These are phyloP conservation scores for Candida sp. DNA, from an alignment of 1,139 yeast species.

Conservation along the genomic window DNA sequence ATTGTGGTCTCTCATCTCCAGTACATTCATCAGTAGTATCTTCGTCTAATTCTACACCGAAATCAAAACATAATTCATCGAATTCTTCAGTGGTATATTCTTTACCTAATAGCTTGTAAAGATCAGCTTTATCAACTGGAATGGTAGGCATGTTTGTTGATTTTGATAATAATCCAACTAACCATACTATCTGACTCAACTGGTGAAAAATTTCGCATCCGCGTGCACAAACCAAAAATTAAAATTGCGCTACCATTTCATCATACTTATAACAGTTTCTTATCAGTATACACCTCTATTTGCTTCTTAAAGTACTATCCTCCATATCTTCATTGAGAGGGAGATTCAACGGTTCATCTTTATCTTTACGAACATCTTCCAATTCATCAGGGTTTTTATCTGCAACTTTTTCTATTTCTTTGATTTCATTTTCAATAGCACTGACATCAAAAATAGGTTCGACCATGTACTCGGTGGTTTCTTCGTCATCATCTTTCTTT, in stretches of 20 bases:
- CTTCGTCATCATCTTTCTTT: slow-evolving; percentile 8
- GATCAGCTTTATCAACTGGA: slow-evolving; percentile 90
- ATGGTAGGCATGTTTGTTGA: slow-evolving; percentile 80
- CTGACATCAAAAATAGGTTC: slow-evolving; percentile 42
- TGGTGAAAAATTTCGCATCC: slow-evolving; percentile 12
- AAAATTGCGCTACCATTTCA: background rate
- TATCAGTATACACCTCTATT: background rate
- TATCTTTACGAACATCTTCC: slow-evolving; percentile 12
- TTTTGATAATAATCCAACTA: background rate
- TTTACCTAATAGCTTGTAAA: slow-evolving; percentile 77
- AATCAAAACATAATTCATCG: slow-evolving; percentile 96
- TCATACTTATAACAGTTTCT: too few species aligned
- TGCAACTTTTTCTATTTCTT: slow-evolving; percentile 36
- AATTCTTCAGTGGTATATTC: slow-evolving; percentile 87
- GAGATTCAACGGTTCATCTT: slow-evolving; percentile 6
- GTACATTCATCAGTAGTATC: slow-evolving; percentile 82
- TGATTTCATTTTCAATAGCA: slow-evolving; percentile 44
- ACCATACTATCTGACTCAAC: background rate
- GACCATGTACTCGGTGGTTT: slow-evolving; percentile 12
- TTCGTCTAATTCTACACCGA: slow-evolving; percentile 97
- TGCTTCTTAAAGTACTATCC: background rate
- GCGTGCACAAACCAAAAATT: slow-evolving; percentile 2
- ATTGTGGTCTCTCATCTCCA: slow-evolving; percentile 87
- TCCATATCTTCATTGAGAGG: slow-evolving; percentile 18
- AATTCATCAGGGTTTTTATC: slow-evolving; percentile 11